These are phyloP conservation scores for Trichosanthes cucumerina DNA, from an alignment of 306 rosid genomes.

Conservation along the genomic window DNA sequence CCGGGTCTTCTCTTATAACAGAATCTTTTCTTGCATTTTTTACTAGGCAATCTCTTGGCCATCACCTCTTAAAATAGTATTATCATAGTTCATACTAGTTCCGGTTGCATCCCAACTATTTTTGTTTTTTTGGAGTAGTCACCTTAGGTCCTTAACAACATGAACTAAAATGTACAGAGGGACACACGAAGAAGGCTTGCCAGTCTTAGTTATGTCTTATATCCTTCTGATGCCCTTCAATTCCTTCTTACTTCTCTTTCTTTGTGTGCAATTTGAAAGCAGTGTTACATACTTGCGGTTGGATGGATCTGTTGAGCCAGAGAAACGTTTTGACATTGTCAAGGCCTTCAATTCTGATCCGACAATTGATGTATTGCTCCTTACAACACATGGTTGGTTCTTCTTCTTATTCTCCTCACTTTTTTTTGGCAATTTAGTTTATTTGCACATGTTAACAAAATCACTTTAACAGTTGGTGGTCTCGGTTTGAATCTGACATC, in stretches of 20 bases:
- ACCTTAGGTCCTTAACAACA: not conserved
- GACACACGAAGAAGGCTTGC: not conserved
- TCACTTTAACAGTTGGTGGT: constrained; percentile 72
- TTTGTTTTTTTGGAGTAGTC: not conserved
- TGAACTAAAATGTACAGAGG: not conserved
- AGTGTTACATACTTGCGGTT: constrained; percentile 86
- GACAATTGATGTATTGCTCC: constrained; percentile 82
- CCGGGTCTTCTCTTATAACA: not conserved
- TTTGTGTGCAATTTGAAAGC: constrained; percentile 8
- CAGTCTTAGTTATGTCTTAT: not conserved
- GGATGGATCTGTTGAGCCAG: constrained; percentile 88
- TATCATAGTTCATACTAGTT: not conserved
- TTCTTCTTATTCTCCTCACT: not conserved
- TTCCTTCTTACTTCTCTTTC: not conserved
- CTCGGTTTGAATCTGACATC: constrained; percentile 96
- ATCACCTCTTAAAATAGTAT: not conserved
- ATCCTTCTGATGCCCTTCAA: not conserved
- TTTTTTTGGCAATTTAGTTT: not conserved
- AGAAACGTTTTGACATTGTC: constrained; percentile 85
- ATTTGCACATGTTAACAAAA: constrained; percentile 5
- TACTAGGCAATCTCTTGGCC: not conserved
- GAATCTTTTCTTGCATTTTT: not conserved
- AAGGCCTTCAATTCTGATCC: constrained; percentile 97
- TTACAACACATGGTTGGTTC: constrained; percentile 79
- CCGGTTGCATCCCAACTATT: not conserved